A percentile compares a stretch with the other conserved stretches of the same genome.
Conservation (phyloP, 768 basidiomycete genomes). For the Krasilnikovozyma curviuscula region DNA sequence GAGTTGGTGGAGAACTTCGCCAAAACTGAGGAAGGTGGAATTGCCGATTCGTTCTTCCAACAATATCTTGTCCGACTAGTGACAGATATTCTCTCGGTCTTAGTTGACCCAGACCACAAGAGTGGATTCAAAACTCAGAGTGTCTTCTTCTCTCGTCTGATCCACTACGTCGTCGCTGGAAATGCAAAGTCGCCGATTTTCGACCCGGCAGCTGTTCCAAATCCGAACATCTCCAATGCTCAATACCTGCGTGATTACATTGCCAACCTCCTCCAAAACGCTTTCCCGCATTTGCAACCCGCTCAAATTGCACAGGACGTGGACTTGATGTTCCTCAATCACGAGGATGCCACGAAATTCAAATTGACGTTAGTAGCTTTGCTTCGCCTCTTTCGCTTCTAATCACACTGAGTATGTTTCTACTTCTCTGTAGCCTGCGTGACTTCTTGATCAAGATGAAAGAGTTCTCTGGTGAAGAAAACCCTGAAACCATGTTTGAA, state of each 20-base stretch:
- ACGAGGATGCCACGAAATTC: constrained; percentile 32
- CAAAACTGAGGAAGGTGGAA: constrained; percentile 42
- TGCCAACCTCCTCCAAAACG: constrained; percentile 61
- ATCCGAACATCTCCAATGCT: constrained; percentile 52
- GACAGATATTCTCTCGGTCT: constrained; percentile 89
- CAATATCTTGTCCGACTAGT: constrained; percentile 83
- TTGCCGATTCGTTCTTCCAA: constrained; percentile 86
- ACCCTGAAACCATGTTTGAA: constrained; percentile 75
- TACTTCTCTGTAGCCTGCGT: not conserved
- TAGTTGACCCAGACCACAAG: constrained; percentile 97
- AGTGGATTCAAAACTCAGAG: constrained; percentile 94
- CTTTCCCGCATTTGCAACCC: constrained; percentile 84
- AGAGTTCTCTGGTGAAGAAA: constrained; percentile 89
- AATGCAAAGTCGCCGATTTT: constrained; percentile 63
- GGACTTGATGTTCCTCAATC: constrained; percentile 11
- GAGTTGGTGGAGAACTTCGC: constrained; percentile 95
- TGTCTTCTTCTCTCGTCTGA: constrained; percentile 74
- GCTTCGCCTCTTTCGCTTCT: constrained; percentile 41
- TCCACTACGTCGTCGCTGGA: constrained; percentile 72
- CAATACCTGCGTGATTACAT: constrained; percentile 68
- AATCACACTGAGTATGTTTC: not conserved
- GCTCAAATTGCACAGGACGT: constrained; percentile 11
- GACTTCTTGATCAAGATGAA: constrained; percentile 53
- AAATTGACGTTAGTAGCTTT: constrained; percentile 89
- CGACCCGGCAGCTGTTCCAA: constrained; percentile 49